These are phyloP conservation scores for Cladosporium sp. DNA, from an alignment of 2,329 filamentous ascomycete genomes.

Conservation along the genomic window DNA sequence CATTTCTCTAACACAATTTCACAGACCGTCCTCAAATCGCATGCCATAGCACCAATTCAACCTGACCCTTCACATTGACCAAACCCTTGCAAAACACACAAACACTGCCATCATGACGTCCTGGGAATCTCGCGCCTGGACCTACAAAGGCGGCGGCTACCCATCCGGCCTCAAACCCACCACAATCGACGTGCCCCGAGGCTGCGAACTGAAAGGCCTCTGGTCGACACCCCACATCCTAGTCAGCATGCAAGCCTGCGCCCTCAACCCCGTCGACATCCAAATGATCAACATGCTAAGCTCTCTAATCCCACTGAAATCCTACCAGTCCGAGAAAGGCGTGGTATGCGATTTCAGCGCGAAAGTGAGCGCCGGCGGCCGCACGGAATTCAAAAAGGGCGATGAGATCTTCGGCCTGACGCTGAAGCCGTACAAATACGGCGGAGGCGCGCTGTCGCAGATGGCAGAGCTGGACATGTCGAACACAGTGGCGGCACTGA, in stretches of 20 bases:
- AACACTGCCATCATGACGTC: conserved; percentile 3
- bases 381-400: conserved; percentile 24
- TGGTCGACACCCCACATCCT: conserved; percentile 25
- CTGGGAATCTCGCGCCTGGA: conserved; percentile 28
- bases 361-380: conserved; percentile 22
- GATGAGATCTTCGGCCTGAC: conserved; percentile 34
- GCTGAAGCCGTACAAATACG: conserved; percentile 22
- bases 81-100: background rate
- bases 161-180: conserved; percentile 25
- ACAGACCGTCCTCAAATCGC: background rate
- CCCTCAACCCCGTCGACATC: conserved; percentile 34
- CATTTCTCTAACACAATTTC: background rate
- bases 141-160: conserved; percentile 30
- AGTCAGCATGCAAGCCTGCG: conserved; percentile 30
- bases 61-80: background rate
- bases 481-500: conserved; percentile 23
- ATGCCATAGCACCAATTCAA: background rate
- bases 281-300: conserved; percentile 33
- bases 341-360: conserved; percentile 31
- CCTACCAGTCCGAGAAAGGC: conserved; percentile 24
- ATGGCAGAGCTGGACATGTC: conserved; percentile 26
- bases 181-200: conserved; percentile 18
- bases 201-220: conserved; percentile 19
- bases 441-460: conserved; percentile 27
- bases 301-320: conserved; percentile 21